Conservation (phyloP, 176 grass and related monocot genomes). For the Rhipidocladum racemiflorum region DNA sequence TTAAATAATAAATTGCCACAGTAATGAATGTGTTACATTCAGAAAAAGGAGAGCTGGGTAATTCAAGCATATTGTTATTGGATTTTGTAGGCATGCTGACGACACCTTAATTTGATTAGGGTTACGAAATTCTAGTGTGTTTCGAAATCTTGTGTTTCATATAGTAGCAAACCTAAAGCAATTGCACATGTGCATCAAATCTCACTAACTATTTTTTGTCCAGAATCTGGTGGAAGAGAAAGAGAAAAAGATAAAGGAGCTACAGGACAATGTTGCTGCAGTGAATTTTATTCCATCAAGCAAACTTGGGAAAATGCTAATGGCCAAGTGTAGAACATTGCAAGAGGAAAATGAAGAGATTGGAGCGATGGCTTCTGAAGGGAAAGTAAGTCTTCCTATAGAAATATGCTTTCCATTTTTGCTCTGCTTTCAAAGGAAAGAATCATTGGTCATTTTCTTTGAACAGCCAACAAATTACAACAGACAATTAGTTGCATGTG, state of each 20-base stretch:
- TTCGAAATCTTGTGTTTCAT: neutral
- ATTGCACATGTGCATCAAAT: neutral
- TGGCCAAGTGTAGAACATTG: constrained; percentile 93
- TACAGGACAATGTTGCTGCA: constrained; percentile 96
- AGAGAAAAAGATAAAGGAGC: constrained; percentile 98
- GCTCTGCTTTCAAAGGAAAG: neutral
- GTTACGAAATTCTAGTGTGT: neutral
- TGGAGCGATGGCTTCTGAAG: constrained; percentile 98
- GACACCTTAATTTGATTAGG: neutral
- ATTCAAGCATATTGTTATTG: neutral
- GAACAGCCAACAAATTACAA: neutral
- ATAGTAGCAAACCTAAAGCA: neutral
- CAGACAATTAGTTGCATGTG: neutral
- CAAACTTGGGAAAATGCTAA: constrained; percentile 93
- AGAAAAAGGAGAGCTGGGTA: neutral
- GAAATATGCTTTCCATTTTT: neutral
- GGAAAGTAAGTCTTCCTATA: constrained; percentile 60
- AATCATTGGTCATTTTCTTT: neutral
- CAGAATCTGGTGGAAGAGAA: constrained; percentile 93
- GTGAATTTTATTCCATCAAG: constrained; percentile 94
- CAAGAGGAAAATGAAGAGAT: constrained; percentile 99
- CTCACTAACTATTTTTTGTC: constrained; percentile 23
- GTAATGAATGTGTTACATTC: neutral
- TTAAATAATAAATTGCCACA: neutral
- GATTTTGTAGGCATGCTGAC: neutral